These are phyloP conservation scores for Aspergillus transmontanensis DNA, from an alignment of 2,329 filamentous ascomycete genomes.

Conservation along the genomic window DNA sequence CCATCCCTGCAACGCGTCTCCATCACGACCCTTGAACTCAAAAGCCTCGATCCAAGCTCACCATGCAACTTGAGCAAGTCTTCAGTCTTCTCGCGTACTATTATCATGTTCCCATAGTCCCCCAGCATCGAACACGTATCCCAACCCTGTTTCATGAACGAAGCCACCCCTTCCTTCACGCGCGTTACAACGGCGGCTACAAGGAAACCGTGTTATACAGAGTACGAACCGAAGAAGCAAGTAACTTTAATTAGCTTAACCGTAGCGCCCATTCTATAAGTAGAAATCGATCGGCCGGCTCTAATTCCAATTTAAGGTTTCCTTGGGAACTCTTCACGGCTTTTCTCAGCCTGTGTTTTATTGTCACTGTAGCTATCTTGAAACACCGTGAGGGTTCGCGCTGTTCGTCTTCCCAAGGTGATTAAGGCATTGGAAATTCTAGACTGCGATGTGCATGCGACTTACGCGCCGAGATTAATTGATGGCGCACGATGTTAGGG, in stretches of 20 bases:
- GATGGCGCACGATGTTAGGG: background rate
- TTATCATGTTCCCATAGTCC: background rate
- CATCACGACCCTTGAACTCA: slow-evolving; percentile 11
- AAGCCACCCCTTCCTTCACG: slow-evolving; percentile 7
- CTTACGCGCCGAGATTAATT: background rate
- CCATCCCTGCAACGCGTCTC: slow-evolving; percentile 27
- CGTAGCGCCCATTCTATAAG: background rate
- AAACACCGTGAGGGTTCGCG: slow-evolving; percentile 8
- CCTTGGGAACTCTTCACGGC: background rate
- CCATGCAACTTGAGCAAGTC: background rate
- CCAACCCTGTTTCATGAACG: slow-evolving; percentile 14
- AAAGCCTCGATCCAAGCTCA: background rate
- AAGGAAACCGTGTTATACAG: background rate
- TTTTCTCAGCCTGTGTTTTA: slow-evolving; percentile 17
- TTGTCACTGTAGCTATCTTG: slow-evolving; percentile 3
- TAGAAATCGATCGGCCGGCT: background rate
- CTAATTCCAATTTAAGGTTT: slow-evolving; percentile 10
- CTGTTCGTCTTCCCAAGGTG: background rate
- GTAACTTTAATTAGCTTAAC: background rate
- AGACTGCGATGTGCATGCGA: background rate
- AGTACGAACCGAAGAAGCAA: background rate
- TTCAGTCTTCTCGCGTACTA: slow-evolving; percentile 7
- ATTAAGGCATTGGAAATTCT: background rate
- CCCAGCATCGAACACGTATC: slow-evolving; percentile 10
- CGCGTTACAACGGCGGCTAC: background rate